phyloP scores from a whole-genome alignment of 2,329 filamentous ascomycete genomes.

The Paradendryphiella salina region DNA sequence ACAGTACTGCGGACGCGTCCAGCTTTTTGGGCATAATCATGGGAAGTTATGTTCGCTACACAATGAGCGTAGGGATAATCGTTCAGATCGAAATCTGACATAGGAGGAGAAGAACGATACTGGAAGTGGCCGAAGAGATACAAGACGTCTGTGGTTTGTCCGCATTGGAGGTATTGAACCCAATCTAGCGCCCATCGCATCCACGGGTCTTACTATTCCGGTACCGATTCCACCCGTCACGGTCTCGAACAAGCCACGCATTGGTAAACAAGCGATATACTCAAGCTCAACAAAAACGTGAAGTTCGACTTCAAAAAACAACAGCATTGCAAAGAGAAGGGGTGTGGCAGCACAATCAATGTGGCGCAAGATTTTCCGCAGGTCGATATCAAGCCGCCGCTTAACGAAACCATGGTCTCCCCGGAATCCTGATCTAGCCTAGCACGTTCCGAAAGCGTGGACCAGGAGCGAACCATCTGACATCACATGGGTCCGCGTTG shows the following conservation, averaged over 20 bases:
- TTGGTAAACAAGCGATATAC: background rate
- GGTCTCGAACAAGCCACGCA: background rate
- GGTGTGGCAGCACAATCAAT: background rate
- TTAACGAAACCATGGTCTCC: background rate
- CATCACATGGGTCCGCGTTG: constrained; percentile 13
- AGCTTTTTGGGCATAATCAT: no score
- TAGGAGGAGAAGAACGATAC: background rate
- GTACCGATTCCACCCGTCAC: background rate
- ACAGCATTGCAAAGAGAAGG: no score
- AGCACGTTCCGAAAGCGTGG: constrained; percentile 1
- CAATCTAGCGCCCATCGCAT: background rate
- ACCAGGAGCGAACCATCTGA: constrained; percentile 10
- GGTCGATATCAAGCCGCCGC: no score
- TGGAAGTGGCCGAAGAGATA: background rate
- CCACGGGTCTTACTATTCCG: background rate
- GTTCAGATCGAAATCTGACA: background rate
- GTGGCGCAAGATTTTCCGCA: background rate
- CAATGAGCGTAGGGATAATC: background rate
- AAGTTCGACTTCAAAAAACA: no score
- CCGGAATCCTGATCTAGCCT: background rate
- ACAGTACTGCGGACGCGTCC: no score
- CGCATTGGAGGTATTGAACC: background rate
- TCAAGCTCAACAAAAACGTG: no score
- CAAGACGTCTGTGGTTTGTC: background rate
- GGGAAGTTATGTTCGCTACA: background rate